Conservation (phyloP, 345 rosid genomes). For the Iberis pinnata region DNA sequence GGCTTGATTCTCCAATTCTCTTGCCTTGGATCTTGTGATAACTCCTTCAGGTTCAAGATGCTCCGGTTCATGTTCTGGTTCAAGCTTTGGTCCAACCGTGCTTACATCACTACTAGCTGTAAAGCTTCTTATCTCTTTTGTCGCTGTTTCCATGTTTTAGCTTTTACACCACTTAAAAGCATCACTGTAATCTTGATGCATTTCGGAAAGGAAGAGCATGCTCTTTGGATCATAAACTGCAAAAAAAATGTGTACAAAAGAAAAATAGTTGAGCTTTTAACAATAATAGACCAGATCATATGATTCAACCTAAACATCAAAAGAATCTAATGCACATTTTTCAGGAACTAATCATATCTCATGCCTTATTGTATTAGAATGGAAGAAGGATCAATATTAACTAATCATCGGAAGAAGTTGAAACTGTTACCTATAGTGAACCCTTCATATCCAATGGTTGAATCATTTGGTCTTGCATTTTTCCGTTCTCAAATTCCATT, state of each 20-base stretch:
- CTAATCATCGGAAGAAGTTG: not conserved
- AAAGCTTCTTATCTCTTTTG: too few species aligned
- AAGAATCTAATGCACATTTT: too few species aligned
- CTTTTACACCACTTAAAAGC: conserved; percentile 91
- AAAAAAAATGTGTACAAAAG: conserved; percentile 10
- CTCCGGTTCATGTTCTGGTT: too few species aligned
- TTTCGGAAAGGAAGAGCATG: conserved; percentile 81
- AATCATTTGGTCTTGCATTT: conserved; percentile 70
- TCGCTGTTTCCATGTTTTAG: too few species aligned
- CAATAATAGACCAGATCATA: too few species aligned
- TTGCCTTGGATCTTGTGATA: too few species aligned
- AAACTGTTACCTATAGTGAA: conserved; percentile 61
- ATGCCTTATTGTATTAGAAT: not conserved
- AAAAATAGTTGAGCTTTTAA: too few species aligned
- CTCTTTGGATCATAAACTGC: conserved; percentile 99
- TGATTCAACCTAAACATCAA: too few species aligned
- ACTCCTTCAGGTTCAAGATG: too few species aligned
- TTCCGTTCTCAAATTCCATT: conserved; percentile 76
- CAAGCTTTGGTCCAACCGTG: too few species aligned
- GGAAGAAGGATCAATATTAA: not conserved
- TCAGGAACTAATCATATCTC: not conserved
- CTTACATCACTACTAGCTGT: too few species aligned
- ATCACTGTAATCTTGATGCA: conserved; percentile 91
- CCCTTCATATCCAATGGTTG: conserved; percentile 61
- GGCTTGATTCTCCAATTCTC: too few species aligned